These are phyloP conservation scores for Musa balbisiana DNA, from an alignment of 202 grass and related monocot species.

Conservation along the genomic window DNA sequence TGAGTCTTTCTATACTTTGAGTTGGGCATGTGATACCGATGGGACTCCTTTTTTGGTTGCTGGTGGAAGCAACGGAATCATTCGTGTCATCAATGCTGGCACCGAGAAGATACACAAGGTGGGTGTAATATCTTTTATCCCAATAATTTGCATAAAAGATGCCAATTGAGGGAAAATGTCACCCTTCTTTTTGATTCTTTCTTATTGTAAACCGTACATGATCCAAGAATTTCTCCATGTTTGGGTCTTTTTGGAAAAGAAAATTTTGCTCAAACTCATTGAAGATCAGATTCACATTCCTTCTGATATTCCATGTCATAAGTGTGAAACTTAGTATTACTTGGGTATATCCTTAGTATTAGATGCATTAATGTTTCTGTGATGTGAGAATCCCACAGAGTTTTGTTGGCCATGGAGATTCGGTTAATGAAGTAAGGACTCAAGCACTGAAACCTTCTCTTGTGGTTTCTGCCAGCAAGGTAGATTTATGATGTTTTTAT, in stretches of 20 bases:
- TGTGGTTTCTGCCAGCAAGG: slow-evolving; percentile 96
- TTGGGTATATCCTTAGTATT: neutral
- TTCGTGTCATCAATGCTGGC: slow-evolving; percentile 79
- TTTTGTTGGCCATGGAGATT: slow-evolving; percentile 98
- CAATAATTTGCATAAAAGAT: neutral
- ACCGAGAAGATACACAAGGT: slow-evolving; percentile 92
- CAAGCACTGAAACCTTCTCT: slow-evolving; percentile 90
- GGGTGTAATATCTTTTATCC: neutral
- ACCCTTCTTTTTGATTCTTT: neutral
- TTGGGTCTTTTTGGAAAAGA: neutral
- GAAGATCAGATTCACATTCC: neutral
- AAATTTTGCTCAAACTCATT: neutral
- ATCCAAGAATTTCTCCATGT: neutral
- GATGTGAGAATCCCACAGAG: slow-evolving; percentile 41
- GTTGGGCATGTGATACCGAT: slow-evolving; percentile 81
- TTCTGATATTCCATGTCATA: neutral
- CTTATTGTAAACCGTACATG: neutral
- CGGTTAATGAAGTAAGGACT: slow-evolving; percentile 90
- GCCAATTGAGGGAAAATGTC: neutral
- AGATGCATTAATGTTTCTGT: slow-evolving; percentile 19
- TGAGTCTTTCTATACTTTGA: slow-evolving; percentile 94
- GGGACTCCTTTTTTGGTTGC: slow-evolving; percentile 75
- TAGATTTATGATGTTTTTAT: slow-evolving; percentile 17
- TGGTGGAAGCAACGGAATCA: slow-evolving; percentile 77
- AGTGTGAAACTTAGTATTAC: neutral